Evolutionary conservation across 345 rosid species (phyloP).

Genomic region (Pistacia vera): DNA sequence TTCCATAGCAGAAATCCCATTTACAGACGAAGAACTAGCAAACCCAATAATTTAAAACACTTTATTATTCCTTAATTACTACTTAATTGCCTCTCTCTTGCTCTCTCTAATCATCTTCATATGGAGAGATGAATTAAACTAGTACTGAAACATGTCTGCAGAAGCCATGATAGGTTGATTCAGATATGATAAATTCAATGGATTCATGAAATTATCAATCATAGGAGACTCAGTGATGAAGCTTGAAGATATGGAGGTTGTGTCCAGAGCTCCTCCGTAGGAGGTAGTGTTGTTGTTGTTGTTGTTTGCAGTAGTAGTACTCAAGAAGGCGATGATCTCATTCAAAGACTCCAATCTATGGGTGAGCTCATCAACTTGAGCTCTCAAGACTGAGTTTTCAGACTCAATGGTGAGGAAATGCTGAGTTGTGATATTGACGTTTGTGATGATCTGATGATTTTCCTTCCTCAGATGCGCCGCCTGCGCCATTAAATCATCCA

Average conservation of each 20-base stretch:
- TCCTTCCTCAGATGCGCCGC: slow-evolving; percentile 53
- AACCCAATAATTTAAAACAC: not conserved
- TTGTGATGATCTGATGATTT: slow-evolving; percentile 57
- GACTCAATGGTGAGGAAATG: slow-evolving; percentile 62
- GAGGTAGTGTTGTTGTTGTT: slow-evolving; percentile 1
- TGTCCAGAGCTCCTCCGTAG: slow-evolving; percentile 16
- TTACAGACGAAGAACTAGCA: not conserved
- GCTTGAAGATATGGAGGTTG: slow-evolving; percentile 3
- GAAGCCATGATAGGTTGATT: slow-evolving; percentile 81
- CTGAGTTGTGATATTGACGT: slow-evolving; percentile 58
- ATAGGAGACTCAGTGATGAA: slow-evolving; percentile 30
- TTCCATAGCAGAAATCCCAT: not conserved
- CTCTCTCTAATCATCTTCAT: not conserved
- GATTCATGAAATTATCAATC: slow-evolving; percentile 46
- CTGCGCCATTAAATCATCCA: slow-evolving; percentile 76
- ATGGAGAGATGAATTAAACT: slow-evolving; percentile 11
- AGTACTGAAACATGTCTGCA: slow-evolving; percentile 58
- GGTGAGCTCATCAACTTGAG: slow-evolving; percentile 69
- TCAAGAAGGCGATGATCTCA: slow-evolving; percentile 57
- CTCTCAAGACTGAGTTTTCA: slow-evolving; percentile 76
- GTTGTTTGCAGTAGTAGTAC: slow-evolving; percentile 8
- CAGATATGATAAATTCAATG: slow-evolving; percentile 44
- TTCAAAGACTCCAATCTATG: slow-evolving; percentile 71
- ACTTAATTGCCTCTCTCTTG: slow-evolving; percentile 1
- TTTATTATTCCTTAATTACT: too few species aligned